Evolutionary conservation across 2,329 filamentous ascomycete species (phyloP), one percentile per base, ranked within the genome.

Genomic region (Exophiala dermatitidis): DNA sequence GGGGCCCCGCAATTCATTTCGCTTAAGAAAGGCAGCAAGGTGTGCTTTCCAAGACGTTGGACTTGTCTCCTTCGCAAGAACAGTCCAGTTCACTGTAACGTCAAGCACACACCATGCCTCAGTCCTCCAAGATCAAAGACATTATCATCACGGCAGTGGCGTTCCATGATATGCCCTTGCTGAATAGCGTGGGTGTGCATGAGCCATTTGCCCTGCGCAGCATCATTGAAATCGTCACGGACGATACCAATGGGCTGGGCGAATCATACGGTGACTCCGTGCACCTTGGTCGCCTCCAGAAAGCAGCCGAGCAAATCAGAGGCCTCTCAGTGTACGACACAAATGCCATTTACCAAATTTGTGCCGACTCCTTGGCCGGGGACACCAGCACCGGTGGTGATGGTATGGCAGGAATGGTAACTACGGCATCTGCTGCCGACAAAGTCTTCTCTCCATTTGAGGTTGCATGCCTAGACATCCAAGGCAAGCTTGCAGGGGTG

Each of bases 361-460:
- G 64, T 46, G 56, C 47, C 37, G 48, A 61, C 7, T 58, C 56
- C 12, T 52, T 66, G 2, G 48, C 34, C 2, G 56, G 41, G 12
- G 60, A 64, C 45, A 59, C 30, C 12, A 59, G 52, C 7, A 54
- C 55, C 7, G 64, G 65, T 9, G 64, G 65, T 5, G 64, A 66
- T 55, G 65, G 65, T 9, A 67, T 66, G 65, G 64, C 65, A 5
- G 66, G 66, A 2, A 65, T 74, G 70, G 71, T 74, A 7, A 73
- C 70, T 2, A 72, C 70, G 0, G 71, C 71, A 0, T 72, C 69
- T 1, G 67, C 69, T 0, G 57, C 63, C 3, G 71, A 73, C 36
- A 74, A 74, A 43, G 67, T 73, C 47, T 74, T 72, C 36, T 72
- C 69, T 0, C 71, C 71, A 0, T 72, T 74, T 5, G 70, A 72